Conservation (phyloP, 805 yeast species). For the Metschnikowia sp. region DNA sequence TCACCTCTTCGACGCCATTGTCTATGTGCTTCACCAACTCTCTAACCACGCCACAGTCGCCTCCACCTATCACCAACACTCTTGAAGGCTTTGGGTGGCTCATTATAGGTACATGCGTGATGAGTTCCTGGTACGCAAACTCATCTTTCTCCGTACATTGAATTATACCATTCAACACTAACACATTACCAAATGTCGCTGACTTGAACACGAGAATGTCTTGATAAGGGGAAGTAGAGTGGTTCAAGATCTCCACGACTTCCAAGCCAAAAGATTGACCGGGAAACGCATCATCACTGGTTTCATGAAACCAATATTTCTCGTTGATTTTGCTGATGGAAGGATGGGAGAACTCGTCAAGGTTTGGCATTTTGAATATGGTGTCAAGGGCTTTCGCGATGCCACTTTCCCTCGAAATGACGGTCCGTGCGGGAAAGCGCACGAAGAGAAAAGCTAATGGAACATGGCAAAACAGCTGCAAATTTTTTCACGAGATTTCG, state of each 20-base stretch:
- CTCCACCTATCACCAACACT: conserved; percentile 90
- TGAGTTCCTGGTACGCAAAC: conserved; percentile 91
- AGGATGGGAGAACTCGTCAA: conserved; percentile 22
- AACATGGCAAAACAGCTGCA: too few relatives aligned
- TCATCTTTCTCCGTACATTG: conserved; percentile 93
- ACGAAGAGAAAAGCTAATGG: too few relatives aligned
- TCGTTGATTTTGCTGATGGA: conserved; percentile 25
- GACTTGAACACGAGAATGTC: conserved; percentile 80
- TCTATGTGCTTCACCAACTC: conserved; percentile 73
- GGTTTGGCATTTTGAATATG: conserved; percentile 4
- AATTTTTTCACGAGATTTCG: too few relatives aligned
- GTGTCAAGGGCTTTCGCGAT: not conserved
- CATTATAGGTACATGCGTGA: conserved; percentile 77
- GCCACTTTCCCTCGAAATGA: too few relatives aligned
- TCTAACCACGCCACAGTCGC: conserved; percentile 92
- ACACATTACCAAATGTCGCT: conserved; percentile 76
- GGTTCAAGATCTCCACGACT: conserved; percentile 63
- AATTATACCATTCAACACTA: conserved; percentile 84
- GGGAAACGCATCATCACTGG: conserved; percentile 67
- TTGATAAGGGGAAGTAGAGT: conserved; percentile 68
- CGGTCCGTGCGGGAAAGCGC: too few relatives aligned
- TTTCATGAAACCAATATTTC: conserved; percentile 73
- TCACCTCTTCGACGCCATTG: conserved; percentile 51
- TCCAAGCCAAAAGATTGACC: conserved; percentile 79
- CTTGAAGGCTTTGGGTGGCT: conserved; percentile 70